Conservation (phyloP, 2,329 filamentous ascomycete species). For the Clonostachys sp. region DNA sequence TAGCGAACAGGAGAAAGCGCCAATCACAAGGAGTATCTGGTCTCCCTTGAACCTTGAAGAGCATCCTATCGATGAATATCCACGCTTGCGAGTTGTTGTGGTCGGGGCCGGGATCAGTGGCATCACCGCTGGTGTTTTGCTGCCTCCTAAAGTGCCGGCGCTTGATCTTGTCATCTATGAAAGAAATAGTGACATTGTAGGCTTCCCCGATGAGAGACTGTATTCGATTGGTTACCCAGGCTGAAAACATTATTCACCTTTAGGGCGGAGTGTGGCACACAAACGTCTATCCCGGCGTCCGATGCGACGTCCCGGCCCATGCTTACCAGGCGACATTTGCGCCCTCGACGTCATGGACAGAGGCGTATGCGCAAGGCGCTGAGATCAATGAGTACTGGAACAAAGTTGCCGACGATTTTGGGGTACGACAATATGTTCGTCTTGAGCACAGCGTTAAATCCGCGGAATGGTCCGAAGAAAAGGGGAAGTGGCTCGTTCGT, state of each 20-base stretch:
- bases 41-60: no score
- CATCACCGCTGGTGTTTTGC: conserved; percentile 54
- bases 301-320: conserved; percentile 49
- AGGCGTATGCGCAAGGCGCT: conserved; percentile 60
- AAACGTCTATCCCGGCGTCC: no score
- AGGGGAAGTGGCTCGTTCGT: no score
- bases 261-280: no score
- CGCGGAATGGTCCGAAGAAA: no score
- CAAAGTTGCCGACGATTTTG: no score
- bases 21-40: no score
- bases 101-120: conserved; percentile 29
- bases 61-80: conserved; percentile 21
- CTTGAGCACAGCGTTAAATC: no score
- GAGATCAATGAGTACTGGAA: conserved; percentile 38
- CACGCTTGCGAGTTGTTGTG: conserved; percentile 23
- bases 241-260: no score
- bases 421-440: no score
- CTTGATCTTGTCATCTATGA: conserved; percentile 63
- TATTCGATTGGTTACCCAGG: no score
- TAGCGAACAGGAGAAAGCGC: no score
- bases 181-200: conserved; percentile 63
- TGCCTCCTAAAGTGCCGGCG: conserved; percentile 65
- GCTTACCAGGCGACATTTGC: conserved; percentile 67
- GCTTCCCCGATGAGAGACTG: conserved; percentile 9
- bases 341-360: conserved; percentile 64